phyloP scores from a whole-genome alignment of 495 filamentous ascomycete species.

The Xylaria acuta region DNA sequence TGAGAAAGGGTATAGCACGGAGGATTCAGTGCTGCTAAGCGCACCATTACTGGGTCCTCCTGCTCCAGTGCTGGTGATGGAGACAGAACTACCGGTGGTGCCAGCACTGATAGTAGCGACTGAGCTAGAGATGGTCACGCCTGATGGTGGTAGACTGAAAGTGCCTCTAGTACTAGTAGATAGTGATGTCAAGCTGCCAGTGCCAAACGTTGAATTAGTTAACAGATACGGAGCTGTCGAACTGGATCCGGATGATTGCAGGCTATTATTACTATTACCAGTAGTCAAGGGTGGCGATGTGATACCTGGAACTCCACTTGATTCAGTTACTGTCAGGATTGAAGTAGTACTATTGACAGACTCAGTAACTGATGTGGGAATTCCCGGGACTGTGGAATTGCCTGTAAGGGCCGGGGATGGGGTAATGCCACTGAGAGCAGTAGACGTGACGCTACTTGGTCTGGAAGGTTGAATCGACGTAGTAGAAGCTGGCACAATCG shows the following conservation, averaged over 20 bases:
- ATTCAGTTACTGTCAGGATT: neutral
- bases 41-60: neutral
- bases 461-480: neutral
- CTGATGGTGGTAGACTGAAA: neutral
- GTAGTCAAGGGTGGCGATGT: constrained; percentile 1
- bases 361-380: neutral
- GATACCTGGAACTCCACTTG: neutral
- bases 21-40: constrained; percentile 18
- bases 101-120: neutral
- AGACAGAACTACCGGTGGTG: neutral
- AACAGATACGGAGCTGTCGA: constrained; percentile 31
- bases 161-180: constrained; percentile 8
- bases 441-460: neutral
- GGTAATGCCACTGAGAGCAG: neutral
- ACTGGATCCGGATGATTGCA: neutral
- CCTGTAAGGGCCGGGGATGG: neutral
- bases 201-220: constrained; percentile 32
- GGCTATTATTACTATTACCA: neutral
- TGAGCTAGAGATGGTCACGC: neutral
- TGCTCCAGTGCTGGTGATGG: neutral
- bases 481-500: neutral
- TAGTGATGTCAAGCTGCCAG: neutral
- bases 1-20: constrained; percentile 25
- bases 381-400: neutral
- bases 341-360: neutral